phyloP scores from a whole-genome alignment of 2,329 filamentous ascomycete species.

The Dichotomopilus funicola region DNA sequence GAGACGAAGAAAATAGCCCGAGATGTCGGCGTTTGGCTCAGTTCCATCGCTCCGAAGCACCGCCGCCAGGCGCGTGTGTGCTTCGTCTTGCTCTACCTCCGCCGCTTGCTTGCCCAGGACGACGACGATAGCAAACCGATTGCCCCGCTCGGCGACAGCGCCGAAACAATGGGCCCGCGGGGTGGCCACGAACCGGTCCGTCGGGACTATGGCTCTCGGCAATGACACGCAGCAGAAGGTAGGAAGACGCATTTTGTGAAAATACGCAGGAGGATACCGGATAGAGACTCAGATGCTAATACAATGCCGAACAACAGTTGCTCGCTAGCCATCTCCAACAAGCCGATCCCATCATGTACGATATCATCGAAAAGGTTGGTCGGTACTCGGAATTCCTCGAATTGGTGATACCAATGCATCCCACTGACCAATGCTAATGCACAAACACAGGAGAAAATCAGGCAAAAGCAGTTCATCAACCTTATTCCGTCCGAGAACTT shows the following conservation, averaged over 20 bases:
- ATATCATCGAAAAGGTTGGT: constrained; percentile 82
- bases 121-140: constrained; percentile 1
- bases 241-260: constrained; percentile 19
- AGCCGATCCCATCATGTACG: constrained; percentile 79
- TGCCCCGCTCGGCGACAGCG: constrained; percentile 6
- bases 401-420: no score
- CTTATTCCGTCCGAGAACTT: constrained; percentile 95
- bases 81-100: constrained; percentile 30
- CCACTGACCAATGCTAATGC: background rate
- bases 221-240: constrained; percentile 57
- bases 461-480: constrained; percentile 98
- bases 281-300: background rate
- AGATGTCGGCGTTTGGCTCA: constrained; percentile 41
- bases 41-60: constrained; percentile 42
- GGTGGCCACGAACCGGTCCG: constrained; percentile 30
- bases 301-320: constrained; percentile 53
- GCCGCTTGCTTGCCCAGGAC: background rate
- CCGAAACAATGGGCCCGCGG: constrained; percentile 2
- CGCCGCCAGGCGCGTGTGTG: constrained; percentile 33
- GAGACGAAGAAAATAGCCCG: background rate
- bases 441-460: constrained; percentile 71
- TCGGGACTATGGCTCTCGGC: constrained; percentile 43
- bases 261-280: background rate
- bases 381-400: no score
- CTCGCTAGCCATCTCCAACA: constrained; percentile 73